Evolutionary conservation across 345 rosid genomes (phyloP).

Genomic region (Moringa oleifera): DNA sequence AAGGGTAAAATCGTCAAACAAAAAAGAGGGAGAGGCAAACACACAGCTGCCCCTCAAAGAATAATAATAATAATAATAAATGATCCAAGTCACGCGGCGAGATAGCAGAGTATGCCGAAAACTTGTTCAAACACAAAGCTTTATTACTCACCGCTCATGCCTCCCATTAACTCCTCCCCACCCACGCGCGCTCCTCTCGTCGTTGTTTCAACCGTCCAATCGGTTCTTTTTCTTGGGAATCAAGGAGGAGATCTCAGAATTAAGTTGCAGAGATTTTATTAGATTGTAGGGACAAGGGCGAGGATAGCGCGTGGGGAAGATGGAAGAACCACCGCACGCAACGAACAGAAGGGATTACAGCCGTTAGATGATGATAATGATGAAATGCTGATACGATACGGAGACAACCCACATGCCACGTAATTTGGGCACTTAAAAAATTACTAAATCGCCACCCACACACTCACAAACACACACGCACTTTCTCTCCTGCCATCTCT

Average conservation of each 20-base stretch:
- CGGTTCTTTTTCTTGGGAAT: too few relatives aligned
- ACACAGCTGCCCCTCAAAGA: too few relatives aligned
- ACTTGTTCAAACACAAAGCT: constrained; percentile 19
- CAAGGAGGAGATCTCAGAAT: too few relatives aligned
- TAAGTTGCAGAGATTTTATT: too few relatives aligned
- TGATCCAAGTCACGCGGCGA: constrained; percentile 36
- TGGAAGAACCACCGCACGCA: constrained; percentile 11
- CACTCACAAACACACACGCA: too few relatives aligned
- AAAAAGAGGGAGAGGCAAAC: too few relatives aligned
- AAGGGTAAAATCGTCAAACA: neutral
- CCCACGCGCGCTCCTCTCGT: constrained; percentile 10
- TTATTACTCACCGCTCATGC: neutral
- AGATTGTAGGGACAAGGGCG: constrained; percentile 8
- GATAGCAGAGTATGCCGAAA: constrained; percentile 33
- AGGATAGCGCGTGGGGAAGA: neutral
- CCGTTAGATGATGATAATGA: constrained; percentile 26
- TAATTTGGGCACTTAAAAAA: constrained; percentile 9
- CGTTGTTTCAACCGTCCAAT: too few relatives aligned
- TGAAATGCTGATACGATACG: neutral
- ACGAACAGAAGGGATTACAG: constrained; percentile 10
- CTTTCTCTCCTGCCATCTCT: too few relatives aligned
- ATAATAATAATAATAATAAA: too few relatives aligned
- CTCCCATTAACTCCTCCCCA: neutral
- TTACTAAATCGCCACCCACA: constrained; percentile 14
- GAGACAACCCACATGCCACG: constrained; percentile 29